Evolutionary conservation across 192 early-diverging fungal species (phyloP).

Genomic region (Entrophospora sp.): DNA sequence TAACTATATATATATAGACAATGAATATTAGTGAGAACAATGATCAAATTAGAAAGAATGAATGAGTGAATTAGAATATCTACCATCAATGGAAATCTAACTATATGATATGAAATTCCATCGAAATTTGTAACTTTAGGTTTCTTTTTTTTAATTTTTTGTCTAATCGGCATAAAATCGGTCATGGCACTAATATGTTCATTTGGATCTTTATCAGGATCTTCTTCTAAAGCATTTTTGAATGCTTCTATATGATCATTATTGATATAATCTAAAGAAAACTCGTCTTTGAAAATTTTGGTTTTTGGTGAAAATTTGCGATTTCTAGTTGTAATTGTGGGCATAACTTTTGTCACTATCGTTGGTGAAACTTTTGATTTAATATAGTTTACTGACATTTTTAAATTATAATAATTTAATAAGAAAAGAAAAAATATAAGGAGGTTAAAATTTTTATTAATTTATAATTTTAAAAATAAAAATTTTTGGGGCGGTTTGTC

Average conservation of each 20-base stretch:
- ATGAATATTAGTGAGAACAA: no score
- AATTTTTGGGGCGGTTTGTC: no score
- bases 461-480: no score
- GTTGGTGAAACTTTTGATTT: no score
- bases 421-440: no score
- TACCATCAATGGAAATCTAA: conserved; percentile 48
- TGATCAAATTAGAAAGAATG: neutral
- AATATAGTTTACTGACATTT: no score
- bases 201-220: conserved; percentile 28
- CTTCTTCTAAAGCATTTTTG: conserved; percentile 33
- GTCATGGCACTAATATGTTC: conserved; percentile 47
- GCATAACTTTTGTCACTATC: no score
- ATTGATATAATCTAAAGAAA: conserved; percentile 34
- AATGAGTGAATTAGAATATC: neutral
- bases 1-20: conserved; percentile 22
- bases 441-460: no score
- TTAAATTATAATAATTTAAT: no score
- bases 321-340: no score
- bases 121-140: conserved; percentile 21
- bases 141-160: conserved; percentile 23
- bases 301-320: no score
- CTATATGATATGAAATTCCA: conserved; percentile 38
- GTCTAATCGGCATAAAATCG: conserved; percentile 42
- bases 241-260: conserved; percentile 41
- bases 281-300: conserved; percentile 21